Evolutionary conservation across 371 early-diverging fungal genomes (phyloP).

Genomic region (Rhizopus stolonifer): DNA sequence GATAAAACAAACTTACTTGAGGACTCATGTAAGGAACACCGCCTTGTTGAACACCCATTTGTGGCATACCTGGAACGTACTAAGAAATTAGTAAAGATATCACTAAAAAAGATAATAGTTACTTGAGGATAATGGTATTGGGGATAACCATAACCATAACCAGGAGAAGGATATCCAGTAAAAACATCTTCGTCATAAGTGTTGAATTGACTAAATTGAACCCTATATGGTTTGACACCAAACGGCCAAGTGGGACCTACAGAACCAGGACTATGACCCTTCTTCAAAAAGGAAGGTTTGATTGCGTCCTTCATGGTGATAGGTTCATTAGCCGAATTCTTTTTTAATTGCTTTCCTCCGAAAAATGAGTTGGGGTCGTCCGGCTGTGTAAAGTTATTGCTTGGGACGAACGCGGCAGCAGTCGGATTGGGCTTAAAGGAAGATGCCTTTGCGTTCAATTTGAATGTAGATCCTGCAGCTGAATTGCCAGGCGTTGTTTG

Average conservation of each 20-base stretch:
- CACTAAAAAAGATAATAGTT: background rate
- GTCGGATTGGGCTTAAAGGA: constrained; percentile 88
- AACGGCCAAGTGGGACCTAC: constrained; percentile 57
- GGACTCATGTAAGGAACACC: constrained; percentile 46
- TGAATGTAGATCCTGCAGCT: constrained; percentile 51
- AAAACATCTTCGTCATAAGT: constrained; percentile 41
- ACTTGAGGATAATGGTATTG: constrained; percentile 47
- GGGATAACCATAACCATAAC: constrained; percentile 48
- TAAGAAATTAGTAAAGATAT: constrained; percentile 5
- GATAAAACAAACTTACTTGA: constrained; percentile 21
- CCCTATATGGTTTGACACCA: constrained; percentile 43
- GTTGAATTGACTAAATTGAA: constrained; percentile 39
- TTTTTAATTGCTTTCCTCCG: constrained; percentile 28
- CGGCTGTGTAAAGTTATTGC: constrained; percentile 15
- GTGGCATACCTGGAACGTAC: constrained; percentile 41
- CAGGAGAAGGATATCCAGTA: constrained; percentile 37
- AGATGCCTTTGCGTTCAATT: constrained; percentile 82
- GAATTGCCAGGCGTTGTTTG: constrained; percentile 17
- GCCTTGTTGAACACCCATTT: constrained; percentile 43
- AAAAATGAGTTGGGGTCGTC: constrained; percentile 34
- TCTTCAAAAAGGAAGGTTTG: constrained; percentile 30
- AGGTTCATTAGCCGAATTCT: constrained; percentile 14
- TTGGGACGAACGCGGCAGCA: constrained; percentile 77
- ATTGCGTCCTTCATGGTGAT: constrained; percentile 34
- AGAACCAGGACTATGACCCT: constrained; percentile 29